Evolutionary conservation across 2,329 filamentous ascomycete genomes (phyloP).

Genomic region (Sclerotinia spermophila): DNA sequence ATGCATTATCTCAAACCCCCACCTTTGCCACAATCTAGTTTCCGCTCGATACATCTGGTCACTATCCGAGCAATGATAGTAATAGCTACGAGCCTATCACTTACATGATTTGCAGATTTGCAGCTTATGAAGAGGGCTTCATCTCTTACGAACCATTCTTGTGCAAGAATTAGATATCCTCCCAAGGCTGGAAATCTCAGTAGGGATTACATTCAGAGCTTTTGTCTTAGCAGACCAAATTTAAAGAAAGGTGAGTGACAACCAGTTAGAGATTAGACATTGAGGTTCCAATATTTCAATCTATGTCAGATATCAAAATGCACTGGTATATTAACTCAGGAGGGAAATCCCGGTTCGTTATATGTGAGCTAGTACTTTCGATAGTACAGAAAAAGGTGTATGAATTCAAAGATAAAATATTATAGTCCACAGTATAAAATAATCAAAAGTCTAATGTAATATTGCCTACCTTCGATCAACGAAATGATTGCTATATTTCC

Average conservation of each 20-base stretch:
- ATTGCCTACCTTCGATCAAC: rapidly evolving
- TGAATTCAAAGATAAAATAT: not conserved
- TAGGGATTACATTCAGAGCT: not conserved
- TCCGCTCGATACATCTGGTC: not conserved
- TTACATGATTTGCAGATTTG: too few species aligned
- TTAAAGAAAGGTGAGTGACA: not conserved
- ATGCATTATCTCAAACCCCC: not conserved
- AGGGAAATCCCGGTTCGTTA: not conserved
- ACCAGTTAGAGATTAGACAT: not conserved
- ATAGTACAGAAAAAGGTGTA: not conserved
- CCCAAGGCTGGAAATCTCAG: not conserved
- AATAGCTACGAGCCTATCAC: not conserved
- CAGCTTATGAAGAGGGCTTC: too few species aligned
- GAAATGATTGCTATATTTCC: not conserved
- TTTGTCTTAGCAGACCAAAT: not conserved
- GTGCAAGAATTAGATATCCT: not conserved
- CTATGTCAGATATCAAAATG: not conserved
- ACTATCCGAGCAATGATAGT: not conserved
- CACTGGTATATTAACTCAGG: not conserved
- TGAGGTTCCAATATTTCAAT: not conserved
- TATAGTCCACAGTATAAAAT: not conserved
- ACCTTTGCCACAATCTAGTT: too few species aligned
- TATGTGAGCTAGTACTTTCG: not conserved
- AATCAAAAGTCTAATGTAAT: not conserved
- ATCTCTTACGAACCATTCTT: not conserved